Base-by-base conservation (phyloP, 805 yeast species). In the Wickerhamiella qilinensis region DNA sequence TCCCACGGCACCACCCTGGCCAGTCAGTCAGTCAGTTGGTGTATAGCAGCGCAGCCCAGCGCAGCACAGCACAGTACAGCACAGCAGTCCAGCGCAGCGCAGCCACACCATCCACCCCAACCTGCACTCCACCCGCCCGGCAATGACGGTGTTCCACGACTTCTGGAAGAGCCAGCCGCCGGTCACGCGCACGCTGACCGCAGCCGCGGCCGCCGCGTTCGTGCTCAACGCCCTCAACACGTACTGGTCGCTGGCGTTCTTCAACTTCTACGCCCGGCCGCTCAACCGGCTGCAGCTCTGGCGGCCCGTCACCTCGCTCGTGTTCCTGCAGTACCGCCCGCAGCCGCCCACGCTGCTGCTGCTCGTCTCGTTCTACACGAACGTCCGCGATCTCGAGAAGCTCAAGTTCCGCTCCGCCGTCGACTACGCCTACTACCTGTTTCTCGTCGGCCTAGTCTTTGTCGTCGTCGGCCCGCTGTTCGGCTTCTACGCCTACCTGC, bases 401-500 rank as follows among this genome's bases (percentile, higher is more conserved):
- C 7, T n/a, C n/a, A 30, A 35, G 22, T 41, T 43, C 38, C 18
- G 31, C 17, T 11, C 20, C 18, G 38, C 39, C 18, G 29, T 37
- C 34, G 33, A 27, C 14, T 15, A 36, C 9, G 47, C 44, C 20
- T 49, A 38, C 35, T 56, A 46, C 41, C 29, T 56, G 16, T 15
- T 42, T 15, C 45, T 49, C 37, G 33, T 44, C 11, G 36, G 45
- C 15, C 29, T 36, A 20, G 36, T 46, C 7, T 49, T 53, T 38
- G 28, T 45, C 40, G 43, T 52, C 24, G 38, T 38, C 16, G 49
- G 45, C 14, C 46, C 50, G 12, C 25, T 21, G 18, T 18, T 44
- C 19, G 48, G 44, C 14, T n/a, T 35, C 22, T 43, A 38, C 20
- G 45, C 45, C 18, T 58, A 45, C 41, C 41, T 55, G 21, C 36